Evolutionary conservation across 371 early-diverging fungal genomes (phyloP).

Genomic region (Mortierella sp.): DNA sequence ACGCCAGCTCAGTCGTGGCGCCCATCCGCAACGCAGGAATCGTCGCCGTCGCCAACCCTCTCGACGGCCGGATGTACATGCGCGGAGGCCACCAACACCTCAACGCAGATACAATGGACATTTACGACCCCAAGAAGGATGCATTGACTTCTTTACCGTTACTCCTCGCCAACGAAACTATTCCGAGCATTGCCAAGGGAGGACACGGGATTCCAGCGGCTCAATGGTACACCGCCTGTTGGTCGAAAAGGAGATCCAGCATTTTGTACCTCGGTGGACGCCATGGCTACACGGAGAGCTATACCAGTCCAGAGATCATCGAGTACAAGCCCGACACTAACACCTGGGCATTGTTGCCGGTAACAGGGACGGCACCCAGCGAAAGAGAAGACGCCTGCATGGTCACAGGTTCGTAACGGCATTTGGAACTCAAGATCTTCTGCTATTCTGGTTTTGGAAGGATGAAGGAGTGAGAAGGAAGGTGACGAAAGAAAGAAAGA

Average conservation of each 20-base stretch:
- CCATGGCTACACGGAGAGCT: not conserved
- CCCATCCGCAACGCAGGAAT: conserved; percentile 19
- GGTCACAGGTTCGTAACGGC: conserved; percentile 22
- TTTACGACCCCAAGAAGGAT: conserved; percentile 31
- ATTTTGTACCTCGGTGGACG: conserved; percentile 44
- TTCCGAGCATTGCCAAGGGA: conserved; percentile 12
- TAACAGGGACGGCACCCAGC: conserved; percentile 25
- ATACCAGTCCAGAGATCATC: conserved; percentile 16
- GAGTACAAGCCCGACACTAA: conserved; percentile 30
- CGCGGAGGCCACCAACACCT: conserved; percentile 32
- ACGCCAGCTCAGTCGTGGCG: conserved; percentile 6
- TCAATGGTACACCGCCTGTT: conserved; percentile 33
- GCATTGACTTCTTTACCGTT: conserved; percentile 13
- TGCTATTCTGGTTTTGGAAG: not conserved
- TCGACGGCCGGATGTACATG: conserved; percentile 38
- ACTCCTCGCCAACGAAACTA: conserved; percentile 1
- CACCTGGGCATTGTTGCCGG: conserved; percentile 21
- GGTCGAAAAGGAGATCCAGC: conserved; percentile 24
- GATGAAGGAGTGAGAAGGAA: no score
- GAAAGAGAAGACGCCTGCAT: conserved; percentile 38
- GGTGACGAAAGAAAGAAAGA: no score
- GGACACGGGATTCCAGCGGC: conserved; percentile 6
- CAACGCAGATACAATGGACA: conserved; percentile 24
- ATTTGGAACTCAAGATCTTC: not conserved
- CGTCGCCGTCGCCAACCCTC: conserved; percentile 16